phyloP scores from a whole-genome alignment of 164 flowering plant genomes.

The Annona squamosa region DNA sequence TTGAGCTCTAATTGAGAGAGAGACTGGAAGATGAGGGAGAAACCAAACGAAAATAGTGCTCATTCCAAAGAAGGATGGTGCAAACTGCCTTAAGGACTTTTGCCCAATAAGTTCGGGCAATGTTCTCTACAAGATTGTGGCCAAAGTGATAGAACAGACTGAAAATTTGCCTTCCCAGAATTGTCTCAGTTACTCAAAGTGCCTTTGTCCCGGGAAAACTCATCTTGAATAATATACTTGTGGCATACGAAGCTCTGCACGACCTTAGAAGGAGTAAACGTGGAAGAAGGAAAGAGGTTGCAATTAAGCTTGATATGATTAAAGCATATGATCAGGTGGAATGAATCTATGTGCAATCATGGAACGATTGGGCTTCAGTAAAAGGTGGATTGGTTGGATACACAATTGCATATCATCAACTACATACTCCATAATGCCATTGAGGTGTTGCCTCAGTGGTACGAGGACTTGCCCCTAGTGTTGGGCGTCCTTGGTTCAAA shows the following conservation, averaged over 20 bases:
- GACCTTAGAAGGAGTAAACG: neutral
- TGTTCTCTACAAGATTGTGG: too few relatives aligned
- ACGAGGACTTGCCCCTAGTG: too few relatives aligned
- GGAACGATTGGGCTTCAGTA: neutral
- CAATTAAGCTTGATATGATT: neutral
- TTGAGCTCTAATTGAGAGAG: too few relatives aligned
- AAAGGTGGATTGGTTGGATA: neutral
- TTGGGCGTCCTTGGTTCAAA: too few relatives aligned
- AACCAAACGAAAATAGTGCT: too few relatives aligned
- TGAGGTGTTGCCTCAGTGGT: too few relatives aligned
- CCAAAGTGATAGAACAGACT: too few relatives aligned
- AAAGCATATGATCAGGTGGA: neutral
- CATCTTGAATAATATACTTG: neutral
- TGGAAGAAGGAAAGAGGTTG: neutral
- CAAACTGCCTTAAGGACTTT: too few relatives aligned
- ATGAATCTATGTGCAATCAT: neutral
- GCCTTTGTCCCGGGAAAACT: neutral
- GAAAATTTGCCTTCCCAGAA: neutral
- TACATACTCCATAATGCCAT: too few relatives aligned
- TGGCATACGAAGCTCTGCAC: neutral
- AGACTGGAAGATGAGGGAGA: too few relatives aligned
- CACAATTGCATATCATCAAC: neutral
- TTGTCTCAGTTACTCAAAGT: neutral
- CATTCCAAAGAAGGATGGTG: too few relatives aligned
- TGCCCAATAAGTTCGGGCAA: too few relatives aligned